A percentile compares a stretch with the other conserved stretches of the same genome.
These are phyloP conservation scores for Trichopus zeylanicus DNA, from an alignment of 116 monocot species.

Conservation along the genomic window DNA sequence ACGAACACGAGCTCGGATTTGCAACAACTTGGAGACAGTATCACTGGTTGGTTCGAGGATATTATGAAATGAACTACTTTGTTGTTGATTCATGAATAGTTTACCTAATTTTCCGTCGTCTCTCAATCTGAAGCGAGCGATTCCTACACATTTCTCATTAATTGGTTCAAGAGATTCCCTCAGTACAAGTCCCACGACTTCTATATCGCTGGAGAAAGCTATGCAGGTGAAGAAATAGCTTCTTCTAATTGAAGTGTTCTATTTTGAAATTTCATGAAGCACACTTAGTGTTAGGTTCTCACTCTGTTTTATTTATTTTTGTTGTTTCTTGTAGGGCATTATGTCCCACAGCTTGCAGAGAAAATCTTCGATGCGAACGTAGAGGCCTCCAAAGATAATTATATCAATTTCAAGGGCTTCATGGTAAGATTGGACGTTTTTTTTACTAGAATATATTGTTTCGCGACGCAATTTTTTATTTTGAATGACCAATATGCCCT, in stretches of 20 bases:
- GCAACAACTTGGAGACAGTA: constrained; percentile 38
- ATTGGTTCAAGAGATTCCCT: constrained; percentile 81
- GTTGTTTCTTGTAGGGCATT: constrained; percentile 38
- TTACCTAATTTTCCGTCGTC: neutral
- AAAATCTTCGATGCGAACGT: constrained; percentile 54
- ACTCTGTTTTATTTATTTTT: neutral
- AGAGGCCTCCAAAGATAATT: constrained; percentile 18
- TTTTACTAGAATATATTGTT: too few species aligned
- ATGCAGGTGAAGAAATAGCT: too few species aligned
- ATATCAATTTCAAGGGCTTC: constrained; percentile 68
- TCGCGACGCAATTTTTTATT: too few species aligned
- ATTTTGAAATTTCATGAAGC: too few species aligned
- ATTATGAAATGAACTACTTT: neutral
- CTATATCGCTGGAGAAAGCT: constrained; percentile 72
- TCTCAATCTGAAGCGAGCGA: constrained; percentile 31
- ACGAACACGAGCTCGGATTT: constrained; percentile 70
- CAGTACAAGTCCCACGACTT: constrained; percentile 66
- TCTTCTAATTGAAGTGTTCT: too few species aligned
- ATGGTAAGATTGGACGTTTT: too few species aligned
- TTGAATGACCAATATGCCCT: too few species aligned
- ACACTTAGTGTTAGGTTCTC: too few species aligned
- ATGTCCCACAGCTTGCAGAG: constrained; percentile 63
- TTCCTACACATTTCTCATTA: constrained; percentile 49
- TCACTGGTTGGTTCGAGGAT: constrained; percentile 34
- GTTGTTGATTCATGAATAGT: neutral